Evolutionary conservation across 495 filamentous ascomycete genomes (phyloP).

Genomic region (Tetracladium setigerum): DNA sequence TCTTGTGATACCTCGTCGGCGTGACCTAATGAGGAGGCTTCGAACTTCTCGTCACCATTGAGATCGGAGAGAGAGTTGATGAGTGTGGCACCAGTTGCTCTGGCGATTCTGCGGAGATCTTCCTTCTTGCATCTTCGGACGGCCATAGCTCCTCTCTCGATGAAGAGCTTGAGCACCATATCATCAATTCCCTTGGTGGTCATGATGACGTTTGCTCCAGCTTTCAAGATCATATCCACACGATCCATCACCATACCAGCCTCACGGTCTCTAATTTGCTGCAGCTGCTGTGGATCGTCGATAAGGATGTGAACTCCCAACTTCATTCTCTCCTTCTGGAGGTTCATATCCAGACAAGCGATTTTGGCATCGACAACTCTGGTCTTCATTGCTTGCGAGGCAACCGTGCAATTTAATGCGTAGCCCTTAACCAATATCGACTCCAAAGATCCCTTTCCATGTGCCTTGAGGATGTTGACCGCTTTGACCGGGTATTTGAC

Average conservation of each 20-base stretch:
- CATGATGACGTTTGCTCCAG: conserved; percentile 90
- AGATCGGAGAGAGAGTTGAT: conserved; percentile 89
- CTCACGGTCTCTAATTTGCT: conserved; percentile 92
- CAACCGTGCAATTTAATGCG: conserved; percentile 97
- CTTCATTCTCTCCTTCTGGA: conserved; percentile 99
- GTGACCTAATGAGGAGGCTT: conserved; percentile 75
- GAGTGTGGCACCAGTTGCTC: conserved; percentile 89
- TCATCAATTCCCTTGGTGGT: conserved; percentile 99
- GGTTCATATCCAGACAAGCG: conserved; percentile 93
- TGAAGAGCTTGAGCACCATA: conserved; percentile 84
- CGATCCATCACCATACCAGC: conserved; percentile 88
- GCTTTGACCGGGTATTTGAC: conserved; percentile 98
- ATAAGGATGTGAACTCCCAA: conserved; percentile 97
- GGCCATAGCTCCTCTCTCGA: conserved; percentile 93
- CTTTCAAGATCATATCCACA: conserved; percentile 95
- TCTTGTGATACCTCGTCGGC: conserved; percentile 96
- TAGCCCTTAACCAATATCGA: conserved; percentile 93
- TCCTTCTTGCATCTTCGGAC: conserved; percentile 98
- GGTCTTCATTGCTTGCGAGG: conserved; percentile 96
- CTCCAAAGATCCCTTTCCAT: conserved; percentile 86
- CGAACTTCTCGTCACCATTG: conserved; percentile 96
- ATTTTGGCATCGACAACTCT: conserved; percentile 92
- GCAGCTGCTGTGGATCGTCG: conserved; percentile 92
- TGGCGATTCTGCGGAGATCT: conserved; percentile 91
- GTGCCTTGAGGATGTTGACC: conserved; percentile 96